Evolutionary conservation across 805 yeast species (phyloP).

Genomic region (Candida endomychidarum): DNA sequence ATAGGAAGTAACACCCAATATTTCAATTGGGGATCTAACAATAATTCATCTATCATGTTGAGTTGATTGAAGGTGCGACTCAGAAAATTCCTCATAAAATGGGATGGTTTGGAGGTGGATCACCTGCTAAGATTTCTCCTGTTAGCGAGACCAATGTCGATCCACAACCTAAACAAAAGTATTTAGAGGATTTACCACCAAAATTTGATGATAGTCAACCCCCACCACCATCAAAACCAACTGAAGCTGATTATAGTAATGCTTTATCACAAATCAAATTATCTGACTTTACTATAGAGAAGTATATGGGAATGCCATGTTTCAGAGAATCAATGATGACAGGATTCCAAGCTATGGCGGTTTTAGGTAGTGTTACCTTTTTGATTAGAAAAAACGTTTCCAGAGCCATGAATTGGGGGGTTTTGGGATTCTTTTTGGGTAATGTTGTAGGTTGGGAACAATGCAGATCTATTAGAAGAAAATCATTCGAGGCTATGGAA

Average conservation of each 20-base stretch:
- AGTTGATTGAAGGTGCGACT: background rate
- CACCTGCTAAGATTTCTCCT: slow-evolving; percentile 38
- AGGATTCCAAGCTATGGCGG: slow-evolving; percentile 72
- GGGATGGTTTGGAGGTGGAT: slow-evolving; percentile 44
- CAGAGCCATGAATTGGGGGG: slow-evolving; percentile 76
- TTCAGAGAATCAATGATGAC: slow-evolving; percentile 77
- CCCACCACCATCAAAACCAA: slow-evolving; percentile 6
- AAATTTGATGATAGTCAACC: slow-evolving; percentile 43
- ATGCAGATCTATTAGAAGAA: slow-evolving; percentile 71
- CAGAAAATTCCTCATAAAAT: slow-evolving; percentile 17
- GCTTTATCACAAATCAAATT: slow-evolving; percentile 45
- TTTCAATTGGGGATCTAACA: slow-evolving; percentile 78
- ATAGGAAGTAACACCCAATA: slow-evolving; percentile 93
- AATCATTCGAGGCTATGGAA: slow-evolving; percentile 64
- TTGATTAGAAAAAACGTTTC: slow-evolving; percentile 61
- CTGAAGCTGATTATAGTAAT: slow-evolving; percentile 18
- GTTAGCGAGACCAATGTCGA: slow-evolving; percentile 27
- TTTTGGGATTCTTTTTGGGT: slow-evolving; percentile 77
- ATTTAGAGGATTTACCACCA: slow-evolving; percentile 53
- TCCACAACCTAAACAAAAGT: slow-evolving; percentile 23
- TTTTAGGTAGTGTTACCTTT: slow-evolving; percentile 65
- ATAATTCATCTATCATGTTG: slow-evolving; percentile 24
- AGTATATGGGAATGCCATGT: slow-evolving; percentile 65
- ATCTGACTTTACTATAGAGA: slow-evolving; percentile 53
- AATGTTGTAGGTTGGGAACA: slow-evolving; percentile 90